These are phyloP conservation scores for Periconia digitata DNA, from an alignment of 2,329 filamentous ascomycete genomes.

Conservation along the genomic window DNA sequence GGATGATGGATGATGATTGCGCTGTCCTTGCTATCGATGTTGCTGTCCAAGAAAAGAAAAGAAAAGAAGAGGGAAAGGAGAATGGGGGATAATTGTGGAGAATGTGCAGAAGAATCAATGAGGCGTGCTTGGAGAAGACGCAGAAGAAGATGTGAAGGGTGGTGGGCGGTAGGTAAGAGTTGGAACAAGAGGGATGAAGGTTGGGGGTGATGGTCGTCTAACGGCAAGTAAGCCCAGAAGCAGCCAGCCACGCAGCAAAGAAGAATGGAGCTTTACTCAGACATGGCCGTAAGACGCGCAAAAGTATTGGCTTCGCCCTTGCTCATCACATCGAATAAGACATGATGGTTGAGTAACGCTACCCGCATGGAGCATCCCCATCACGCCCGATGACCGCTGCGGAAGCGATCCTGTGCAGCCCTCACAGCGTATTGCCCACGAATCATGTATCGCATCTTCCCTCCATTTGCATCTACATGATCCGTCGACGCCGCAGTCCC, in stretches of 20 bases:
- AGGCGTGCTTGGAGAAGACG: not conserved
- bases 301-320: slow-evolving; percentile 1
- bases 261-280: too few species aligned
- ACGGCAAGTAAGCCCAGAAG: too few species aligned
- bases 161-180: not conserved
- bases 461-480: too few species aligned
- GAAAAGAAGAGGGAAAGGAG: not conserved
- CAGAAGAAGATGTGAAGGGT: not conserved
- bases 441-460: slow-evolving; percentile 13
- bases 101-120: not conserved
- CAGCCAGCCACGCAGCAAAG: slow-evolving; percentile 4
- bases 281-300: slow-evolving; percentile 8
- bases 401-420: slow-evolving; percentile 15
- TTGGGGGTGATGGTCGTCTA: too few species aligned
- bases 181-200: not conserved
- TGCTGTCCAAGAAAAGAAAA: not conserved
- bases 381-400: slow-evolving; percentile 10
- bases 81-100: not conserved
- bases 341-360: not conserved
- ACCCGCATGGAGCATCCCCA: slow-evolving; percentile 8
- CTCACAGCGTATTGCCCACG: slow-evolving; percentile 12
- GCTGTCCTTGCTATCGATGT: not conserved
- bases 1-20: not conserved
- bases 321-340: slow-evolving; percentile 8
- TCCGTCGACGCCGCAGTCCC: too few species aligned